These are phyloP conservation scores for Lachancea quebecensis DNA, from an alignment of 805 yeast genomes.

Conservation along the genomic window DNA sequence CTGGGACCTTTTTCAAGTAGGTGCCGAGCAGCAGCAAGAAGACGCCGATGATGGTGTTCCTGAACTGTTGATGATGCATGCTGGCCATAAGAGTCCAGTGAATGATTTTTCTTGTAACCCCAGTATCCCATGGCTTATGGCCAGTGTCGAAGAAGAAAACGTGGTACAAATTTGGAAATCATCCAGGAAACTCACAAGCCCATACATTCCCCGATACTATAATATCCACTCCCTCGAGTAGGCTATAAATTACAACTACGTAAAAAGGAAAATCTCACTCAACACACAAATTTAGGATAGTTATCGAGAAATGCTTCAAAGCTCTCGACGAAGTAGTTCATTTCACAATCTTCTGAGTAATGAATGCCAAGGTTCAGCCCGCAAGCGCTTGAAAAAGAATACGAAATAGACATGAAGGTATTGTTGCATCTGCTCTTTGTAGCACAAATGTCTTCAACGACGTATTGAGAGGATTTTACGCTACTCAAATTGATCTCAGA, in stretches of 20 bases:
- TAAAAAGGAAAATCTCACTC: not conserved
- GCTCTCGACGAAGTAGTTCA: slow-evolving; percentile 26
- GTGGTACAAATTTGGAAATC: slow-evolving; percentile 41
- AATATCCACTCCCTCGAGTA: slow-evolving; percentile 15
- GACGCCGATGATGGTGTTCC: slow-evolving; percentile 91
- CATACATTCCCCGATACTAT: slow-evolving; percentile 7
- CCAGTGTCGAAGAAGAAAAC: slow-evolving; percentile 45
- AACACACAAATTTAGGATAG: slow-evolving; percentile 2
- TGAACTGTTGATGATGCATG: slow-evolving; percentile 85
- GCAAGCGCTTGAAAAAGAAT: slow-evolving; percentile 14
- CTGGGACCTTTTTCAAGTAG: slow-evolving; percentile 77
- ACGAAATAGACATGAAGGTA: slow-evolving; percentile 24
- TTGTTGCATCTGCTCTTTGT: slow-evolving; percentile 19
- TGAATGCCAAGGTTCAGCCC: slow-evolving; percentile 27
- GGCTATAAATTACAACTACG: not conserved
- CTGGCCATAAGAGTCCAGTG: slow-evolving; percentile 78
- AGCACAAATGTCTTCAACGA: slow-evolving; percentile 18
- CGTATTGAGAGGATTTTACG: slow-evolving; percentile 4
- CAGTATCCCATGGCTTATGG: slow-evolving; percentile 65
- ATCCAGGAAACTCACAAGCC: slow-evolving; percentile 30
- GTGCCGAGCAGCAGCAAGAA: slow-evolving; percentile 78
- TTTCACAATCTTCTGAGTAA: slow-evolving; percentile 21
- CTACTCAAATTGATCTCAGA: slow-evolving; percentile 8
- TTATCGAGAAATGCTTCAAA: slow-evolving; percentile 25
- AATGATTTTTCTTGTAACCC: slow-evolving; percentile 69